phyloP scores from a whole-genome alignment of 805 yeast species.

The Metschnikowia dekortorum region DNA sequence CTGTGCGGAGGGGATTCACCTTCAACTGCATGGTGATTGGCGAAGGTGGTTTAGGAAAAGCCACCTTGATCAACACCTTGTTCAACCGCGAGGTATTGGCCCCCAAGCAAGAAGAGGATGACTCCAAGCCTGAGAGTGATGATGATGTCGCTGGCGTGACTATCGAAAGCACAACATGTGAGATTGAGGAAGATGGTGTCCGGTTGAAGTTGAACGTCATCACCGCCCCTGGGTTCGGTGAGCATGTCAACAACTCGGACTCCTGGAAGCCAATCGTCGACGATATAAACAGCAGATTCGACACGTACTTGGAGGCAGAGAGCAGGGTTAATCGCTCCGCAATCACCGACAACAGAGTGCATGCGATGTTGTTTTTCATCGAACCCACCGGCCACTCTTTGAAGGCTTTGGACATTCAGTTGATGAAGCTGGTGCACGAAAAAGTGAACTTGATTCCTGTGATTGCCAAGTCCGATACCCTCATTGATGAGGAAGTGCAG shows the following conservation, averaged over 20 bases:
- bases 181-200: constrained; percentile 88
- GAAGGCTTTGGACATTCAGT: constrained; percentile 81
- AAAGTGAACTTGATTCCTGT: constrained; percentile 93
- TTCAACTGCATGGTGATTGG: constrained; percentile 89
- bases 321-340: constrained; percentile 71
- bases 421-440: constrained; percentile 82
- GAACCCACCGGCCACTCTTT: constrained; percentile 97
- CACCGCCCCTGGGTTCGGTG: constrained; percentile 94
- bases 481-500: constrained; percentile 79
- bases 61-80: constrained; percentile 86
- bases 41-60: constrained; percentile 88
- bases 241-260: constrained; percentile 65
- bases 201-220: constrained; percentile 77
- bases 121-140: constrained; percentile 12
- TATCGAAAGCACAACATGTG: constrained; percentile 25
- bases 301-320: constrained; percentile 84
- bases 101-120: constrained; percentile 5
- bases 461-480: constrained; percentile 90
- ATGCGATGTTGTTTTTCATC: constrained; percentile 88
- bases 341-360: constrained; percentile 78
- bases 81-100: constrained; percentile 47
- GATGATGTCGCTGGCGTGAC: constrained; percentile 17
- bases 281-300: constrained; percentile 82
- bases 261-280: constrained; percentile 91
- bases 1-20: constrained; percentile 63